Conservation (phyloP, 2,329 filamentous ascomycete species). For the Dactylellina drechsleri region DNA sequence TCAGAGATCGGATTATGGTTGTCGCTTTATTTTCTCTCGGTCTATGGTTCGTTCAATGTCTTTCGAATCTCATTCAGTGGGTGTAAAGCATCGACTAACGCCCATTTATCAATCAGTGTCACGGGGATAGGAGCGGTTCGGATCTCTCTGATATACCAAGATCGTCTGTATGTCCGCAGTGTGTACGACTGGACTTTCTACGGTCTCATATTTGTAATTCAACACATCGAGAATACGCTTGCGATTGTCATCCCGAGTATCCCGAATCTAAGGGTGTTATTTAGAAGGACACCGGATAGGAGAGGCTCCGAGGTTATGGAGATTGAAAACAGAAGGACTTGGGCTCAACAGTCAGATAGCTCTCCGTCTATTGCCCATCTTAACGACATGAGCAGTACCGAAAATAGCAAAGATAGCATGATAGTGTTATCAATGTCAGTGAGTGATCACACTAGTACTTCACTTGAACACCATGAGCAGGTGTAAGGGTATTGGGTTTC, state of each 20-base stretch:
- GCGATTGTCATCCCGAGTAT: conserved; percentile 2
- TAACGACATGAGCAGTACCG: no score
- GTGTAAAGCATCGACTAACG: no score
- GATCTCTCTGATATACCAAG: conserved; percentile 6
- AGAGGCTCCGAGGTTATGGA: background rate
- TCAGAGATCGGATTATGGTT: conserved; percentile 9
- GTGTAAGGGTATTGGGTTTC: no score
- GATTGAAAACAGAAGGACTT: background rate
- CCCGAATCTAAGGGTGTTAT: conserved; percentile 10
- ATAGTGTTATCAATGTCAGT: no score
- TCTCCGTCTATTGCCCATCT: no score
- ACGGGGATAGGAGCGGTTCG: conserved; percentile 2
- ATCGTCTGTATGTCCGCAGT: conserved; percentile 4
- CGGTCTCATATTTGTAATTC: conserved; percentile 5
- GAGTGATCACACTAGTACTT: no score
- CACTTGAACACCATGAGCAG: no score
- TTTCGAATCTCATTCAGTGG: background rate
- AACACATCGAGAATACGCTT: conserved; percentile 7
- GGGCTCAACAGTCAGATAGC: background rate
- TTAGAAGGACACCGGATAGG: background rate
- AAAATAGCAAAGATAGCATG: no score
- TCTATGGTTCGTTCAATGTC: background rate
- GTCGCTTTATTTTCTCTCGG: conserved; percentile 11
- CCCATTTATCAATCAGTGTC: conserved; percentile 4
- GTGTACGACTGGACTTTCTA: conserved; percentile 16